Conservation (phyloP, 192 early-diverging fungal species). For the Ramicandelaber brevisporus region DNA sequence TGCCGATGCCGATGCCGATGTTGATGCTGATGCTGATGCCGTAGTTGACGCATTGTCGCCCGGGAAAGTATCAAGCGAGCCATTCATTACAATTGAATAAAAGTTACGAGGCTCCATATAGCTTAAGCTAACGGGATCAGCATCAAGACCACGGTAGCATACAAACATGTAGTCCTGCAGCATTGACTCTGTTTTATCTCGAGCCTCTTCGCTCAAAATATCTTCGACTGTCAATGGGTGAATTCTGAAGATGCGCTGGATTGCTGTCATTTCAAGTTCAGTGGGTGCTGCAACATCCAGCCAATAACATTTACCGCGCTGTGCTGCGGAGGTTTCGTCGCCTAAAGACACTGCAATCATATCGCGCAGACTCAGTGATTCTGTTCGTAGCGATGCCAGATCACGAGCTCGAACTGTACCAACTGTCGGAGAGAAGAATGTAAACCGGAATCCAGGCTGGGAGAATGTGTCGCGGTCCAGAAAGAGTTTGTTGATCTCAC, state of each 20-base stretch:
- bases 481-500: no score
- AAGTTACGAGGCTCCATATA: conserved; percentile 41
- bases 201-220: conserved; percentile 48
- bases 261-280: conserved; percentile 25
- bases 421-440: conserved; percentile 32
- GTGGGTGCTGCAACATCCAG: conserved; percentile 30
- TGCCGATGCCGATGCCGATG: no score
- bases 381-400: conserved; percentile 21
- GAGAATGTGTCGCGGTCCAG: conserved; percentile 18
- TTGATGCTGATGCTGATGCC: no score
- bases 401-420: conserved; percentile 28
- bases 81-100: conserved; percentile 37
- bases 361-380: no score
- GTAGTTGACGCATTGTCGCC: no score
- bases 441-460: conserved; percentile 23
- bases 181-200: no score
- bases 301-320: conserved; percentile 22
- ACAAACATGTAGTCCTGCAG: conserved; percentile 94
- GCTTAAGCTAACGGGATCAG: conserved; percentile 24
- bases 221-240: conserved; percentile 84
- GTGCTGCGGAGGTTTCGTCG: no score
- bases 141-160: conserved; percentile 54
- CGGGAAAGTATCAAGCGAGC: no score
- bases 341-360: no score
- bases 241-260: conserved; percentile 38